phyloP scores from a whole-genome alignment of 2,329 filamentous ascomycete species.

The Talaromyces amestolkiae region DNA sequence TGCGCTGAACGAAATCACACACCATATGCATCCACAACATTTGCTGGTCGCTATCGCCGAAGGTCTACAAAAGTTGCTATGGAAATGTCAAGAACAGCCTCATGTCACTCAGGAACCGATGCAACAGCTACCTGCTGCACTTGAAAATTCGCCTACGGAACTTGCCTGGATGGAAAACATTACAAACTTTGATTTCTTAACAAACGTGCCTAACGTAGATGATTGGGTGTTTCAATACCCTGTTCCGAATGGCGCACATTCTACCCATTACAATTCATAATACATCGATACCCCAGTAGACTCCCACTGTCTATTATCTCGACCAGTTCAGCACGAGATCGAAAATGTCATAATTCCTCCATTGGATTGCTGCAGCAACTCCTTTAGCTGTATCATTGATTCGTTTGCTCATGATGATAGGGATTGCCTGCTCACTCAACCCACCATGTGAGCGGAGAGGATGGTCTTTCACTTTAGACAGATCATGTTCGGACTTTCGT shows the following conservation, averaged over 20 bases:
- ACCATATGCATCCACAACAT: conserved; percentile 29
- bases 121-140: conserved; percentile 26
- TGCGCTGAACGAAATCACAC: conserved; percentile 25
- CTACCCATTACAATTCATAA: conserved; percentile 9
- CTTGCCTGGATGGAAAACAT: conserved; percentile 29
- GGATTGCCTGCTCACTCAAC: conserved; percentile 41
- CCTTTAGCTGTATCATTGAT: conserved; percentile 15
- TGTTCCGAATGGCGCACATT: background rate
- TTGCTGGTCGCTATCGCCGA: conserved; percentile 29
- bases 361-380: conserved; percentile 22
- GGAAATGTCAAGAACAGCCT: conserved; percentile 23
- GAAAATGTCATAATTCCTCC: conserved; percentile 43
- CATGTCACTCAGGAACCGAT: conserved; percentile 19
- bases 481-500: conserved; percentile 35
- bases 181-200: conserved; percentile 32
- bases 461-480: conserved; percentile 34
- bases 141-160: conserved; percentile 31
- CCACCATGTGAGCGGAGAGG: conserved; percentile 44
- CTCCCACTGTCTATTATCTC: background rate
- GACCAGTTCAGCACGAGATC: conserved; percentile 37
- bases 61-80: conserved; percentile 27
- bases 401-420: conserved; percentile 35
- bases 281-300: background rate
- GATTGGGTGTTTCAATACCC: conserved; percentile 26
- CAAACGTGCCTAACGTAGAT: conserved; percentile 25